Conservation (phyloP, 2,329 filamentous ascomycete species). For the Cladobotryum protrusum region DNA sequence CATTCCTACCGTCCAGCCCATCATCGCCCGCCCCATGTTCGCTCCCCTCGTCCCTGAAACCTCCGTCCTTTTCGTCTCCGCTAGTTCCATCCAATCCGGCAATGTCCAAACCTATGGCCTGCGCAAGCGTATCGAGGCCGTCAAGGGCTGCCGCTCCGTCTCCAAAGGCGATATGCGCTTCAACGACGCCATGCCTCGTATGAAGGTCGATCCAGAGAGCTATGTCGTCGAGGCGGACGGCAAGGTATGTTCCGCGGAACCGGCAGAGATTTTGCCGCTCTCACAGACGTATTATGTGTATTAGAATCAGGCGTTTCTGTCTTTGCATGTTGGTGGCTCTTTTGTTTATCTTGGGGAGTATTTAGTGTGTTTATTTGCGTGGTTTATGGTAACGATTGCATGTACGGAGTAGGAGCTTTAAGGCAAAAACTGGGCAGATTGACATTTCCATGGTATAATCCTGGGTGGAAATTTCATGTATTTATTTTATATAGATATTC, state of each 20-base stretch:
- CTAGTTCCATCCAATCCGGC: constrained; percentile 62
- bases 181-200: constrained; percentile 76
- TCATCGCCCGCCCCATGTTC: constrained; percentile 83
- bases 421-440: too few relatives aligned
- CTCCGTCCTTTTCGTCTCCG: constrained; percentile 77
- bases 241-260: constrained; percentile 64
- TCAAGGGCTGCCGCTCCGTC: constrained; percentile 67
- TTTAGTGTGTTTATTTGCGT: too few relatives aligned
- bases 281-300: constrained; percentile 74
- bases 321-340: too few relatives aligned
- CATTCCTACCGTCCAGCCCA: constrained; percentile 81
- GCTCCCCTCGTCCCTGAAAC: constrained; percentile 64
- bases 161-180: constrained; percentile 86
- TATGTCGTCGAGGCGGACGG: constrained; percentile 87
- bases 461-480: too few relatives aligned
- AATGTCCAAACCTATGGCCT: constrained; percentile 66
- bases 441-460: too few relatives aligned
- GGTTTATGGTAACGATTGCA: too few relatives aligned
- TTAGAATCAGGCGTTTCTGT: constrained; percentile 3
- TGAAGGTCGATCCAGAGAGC: constrained; percentile 86
- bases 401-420: too few relatives aligned
- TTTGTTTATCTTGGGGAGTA: too few relatives aligned
- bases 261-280: constrained; percentile 64
- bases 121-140: constrained; percentile 72
- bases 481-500: too few relatives aligned